These are phyloP conservation scores for Colletotrichum sp. DNA, from an alignment of 2,329 filamentous ascomycete species.

Conservation along the genomic window DNA sequence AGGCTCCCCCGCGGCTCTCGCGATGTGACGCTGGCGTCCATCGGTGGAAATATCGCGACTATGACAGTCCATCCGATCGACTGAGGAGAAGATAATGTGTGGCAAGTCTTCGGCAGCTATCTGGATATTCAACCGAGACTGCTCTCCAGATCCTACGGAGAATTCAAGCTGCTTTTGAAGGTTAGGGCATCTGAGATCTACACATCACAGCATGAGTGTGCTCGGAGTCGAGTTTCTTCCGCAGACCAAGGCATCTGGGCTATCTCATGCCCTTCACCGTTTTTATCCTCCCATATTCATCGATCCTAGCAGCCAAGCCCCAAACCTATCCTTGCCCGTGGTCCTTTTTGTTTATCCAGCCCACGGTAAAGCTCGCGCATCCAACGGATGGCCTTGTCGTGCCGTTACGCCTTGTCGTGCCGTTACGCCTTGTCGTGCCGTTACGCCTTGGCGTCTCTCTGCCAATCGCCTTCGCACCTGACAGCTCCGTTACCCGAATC, in stretches of 20 bases:
- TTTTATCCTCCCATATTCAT: neutral
- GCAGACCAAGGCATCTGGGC: neutral
- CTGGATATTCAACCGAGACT: neutral
- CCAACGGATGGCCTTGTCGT: neutral
- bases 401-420: conserved; percentile 1
- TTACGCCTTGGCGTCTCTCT: neutral
- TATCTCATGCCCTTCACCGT: neutral
- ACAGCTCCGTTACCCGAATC: neutral
- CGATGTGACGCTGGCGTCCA: neutral
- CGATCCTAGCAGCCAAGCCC: neutral
- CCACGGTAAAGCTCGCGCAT: neutral
- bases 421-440: conserved; percentile 3
- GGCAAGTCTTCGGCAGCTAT: neutral
- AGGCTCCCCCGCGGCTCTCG: neutral
- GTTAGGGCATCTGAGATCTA: neutral
- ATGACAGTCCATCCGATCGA: neutral
- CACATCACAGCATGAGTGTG: neutral
- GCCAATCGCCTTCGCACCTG: conserved; percentile 1
- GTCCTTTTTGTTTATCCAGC: neutral
- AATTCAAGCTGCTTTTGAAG: neutral
- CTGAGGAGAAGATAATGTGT: neutral
- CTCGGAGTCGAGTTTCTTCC: neutral
- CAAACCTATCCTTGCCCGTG: neutral
- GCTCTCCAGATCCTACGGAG: neutral
- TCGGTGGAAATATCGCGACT: neutral